Conservation (phyloP, 495 filamentous ascomycete species). For the Talaromyces ruber region DNA sequence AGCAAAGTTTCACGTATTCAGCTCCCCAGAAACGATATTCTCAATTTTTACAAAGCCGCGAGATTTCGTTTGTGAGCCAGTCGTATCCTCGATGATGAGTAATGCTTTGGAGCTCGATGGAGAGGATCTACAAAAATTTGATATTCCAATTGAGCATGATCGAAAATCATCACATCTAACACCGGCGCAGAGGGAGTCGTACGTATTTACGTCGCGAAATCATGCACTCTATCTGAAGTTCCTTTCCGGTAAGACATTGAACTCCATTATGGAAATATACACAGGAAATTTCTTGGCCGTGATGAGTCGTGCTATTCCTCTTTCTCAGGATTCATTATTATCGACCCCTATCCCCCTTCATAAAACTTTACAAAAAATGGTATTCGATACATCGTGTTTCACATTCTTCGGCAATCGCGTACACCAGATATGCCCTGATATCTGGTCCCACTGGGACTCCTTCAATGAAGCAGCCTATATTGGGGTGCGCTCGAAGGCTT, state of each 20-base stretch:
- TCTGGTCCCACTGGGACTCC: neutral
- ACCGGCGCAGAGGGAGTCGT: neutral
- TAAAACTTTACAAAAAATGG: neutral
- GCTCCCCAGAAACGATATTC: conserved; percentile 2
- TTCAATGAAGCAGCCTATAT: conserved; percentile 6
- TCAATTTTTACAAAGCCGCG: conserved; percentile 4
- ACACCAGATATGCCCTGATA: neutral
- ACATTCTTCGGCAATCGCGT: conserved; percentile 6
- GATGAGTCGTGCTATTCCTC: neutral
- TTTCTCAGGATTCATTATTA: neutral
- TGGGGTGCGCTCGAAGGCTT: conserved; percentile 4
- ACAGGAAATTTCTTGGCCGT: neutral
- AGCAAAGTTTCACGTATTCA: conserved; percentile 7
- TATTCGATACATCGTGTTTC: conserved; percentile 3
- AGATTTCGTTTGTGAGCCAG: conserved; percentile 4
- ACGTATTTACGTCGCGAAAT: neutral
- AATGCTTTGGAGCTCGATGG: conserved; percentile 1
- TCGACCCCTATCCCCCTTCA: neutral
- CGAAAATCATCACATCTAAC: neutral
- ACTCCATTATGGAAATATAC: conserved; percentile 1
- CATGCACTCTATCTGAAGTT: conserved; percentile 6
- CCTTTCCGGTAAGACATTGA: neutral
- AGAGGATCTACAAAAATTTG: conserved; percentile 2
- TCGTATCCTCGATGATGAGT: conserved; percentile 7
- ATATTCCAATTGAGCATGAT: conserved; percentile 1